Evolutionary conservation across 306 rosid species (phyloP), one percentile per base, ranked within the genome.

Genomic region (Sicyos baderoa): DNA sequence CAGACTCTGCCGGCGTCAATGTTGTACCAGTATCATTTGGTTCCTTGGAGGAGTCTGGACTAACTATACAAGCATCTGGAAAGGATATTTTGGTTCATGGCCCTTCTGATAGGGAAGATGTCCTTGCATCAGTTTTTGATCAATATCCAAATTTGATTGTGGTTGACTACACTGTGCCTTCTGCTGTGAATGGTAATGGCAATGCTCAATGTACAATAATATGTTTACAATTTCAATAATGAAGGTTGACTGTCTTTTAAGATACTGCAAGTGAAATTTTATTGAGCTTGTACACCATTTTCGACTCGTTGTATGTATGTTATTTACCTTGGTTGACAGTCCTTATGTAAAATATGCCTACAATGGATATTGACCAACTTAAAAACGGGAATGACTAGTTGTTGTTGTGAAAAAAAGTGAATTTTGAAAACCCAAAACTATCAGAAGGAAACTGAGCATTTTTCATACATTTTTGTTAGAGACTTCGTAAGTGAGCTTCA

Each of bases 11-110:
- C 14, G 99, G 99, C 66, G 68, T 90, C 67, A 27, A 82, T 74
- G 77, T 93, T 80, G 88, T 90, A 68, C 99, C 96, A 5, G 74
- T 83, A 37, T 93, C 97, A 17, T 90, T 89, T 80, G 99, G 99
- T 79, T 71, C 78, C 57, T 85, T 76, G 52, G 84, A 81, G 67
- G 89, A 88, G 70, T 76, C 89, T 52, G 96, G 96, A n/a, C 44
- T 64, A 73, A 82, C 83, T 70, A 62, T 88, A 75, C 75, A 90
- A 81, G 78, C 89, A 17, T 71, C 78, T 61, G 91, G 84, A 71
- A 88, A 78, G 61, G 82, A 88, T 64, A 81, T 89, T 81, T 80
- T 87, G 19, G 88, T 93, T 71, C 83, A 86, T 45, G 96, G 99
- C 74, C 90, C 94, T 63, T 80, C 84, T 73, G 85, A 90, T 29